Evolutionary conservation across 768 basidiomycete genomes (phyloP).

Genomic region (Leccinum olivaceopallidum): DNA sequence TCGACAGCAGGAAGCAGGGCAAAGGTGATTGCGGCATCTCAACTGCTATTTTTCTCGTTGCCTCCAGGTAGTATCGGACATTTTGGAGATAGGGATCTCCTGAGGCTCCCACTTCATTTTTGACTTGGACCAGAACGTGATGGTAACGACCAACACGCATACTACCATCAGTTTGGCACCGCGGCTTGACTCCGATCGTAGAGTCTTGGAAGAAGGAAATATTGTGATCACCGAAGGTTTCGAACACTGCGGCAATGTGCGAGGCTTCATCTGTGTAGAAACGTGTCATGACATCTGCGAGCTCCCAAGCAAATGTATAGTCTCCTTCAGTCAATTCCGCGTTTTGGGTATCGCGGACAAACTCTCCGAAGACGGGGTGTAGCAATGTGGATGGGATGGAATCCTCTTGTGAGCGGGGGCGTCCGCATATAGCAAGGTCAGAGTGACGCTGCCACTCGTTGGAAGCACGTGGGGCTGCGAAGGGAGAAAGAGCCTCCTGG

Average conservation of each 20-base stretch:
- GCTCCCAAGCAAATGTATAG: background rate
- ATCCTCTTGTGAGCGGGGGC: background rate
- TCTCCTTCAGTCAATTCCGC: background rate
- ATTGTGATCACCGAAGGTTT: too few relatives aligned
- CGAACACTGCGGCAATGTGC: too few relatives aligned
- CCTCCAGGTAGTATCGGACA: conserved; percentile 23
- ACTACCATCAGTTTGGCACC: too few relatives aligned
- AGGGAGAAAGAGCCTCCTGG: background rate
- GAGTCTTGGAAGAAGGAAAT: too few relatives aligned
- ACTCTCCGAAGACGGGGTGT: background rate
- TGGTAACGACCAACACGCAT: too few relatives aligned
- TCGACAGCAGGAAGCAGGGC: too few relatives aligned
- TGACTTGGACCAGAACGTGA: conserved; percentile 17
- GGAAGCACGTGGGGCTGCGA: too few relatives aligned
- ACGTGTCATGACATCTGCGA: background rate
- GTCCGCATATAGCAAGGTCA: background rate
- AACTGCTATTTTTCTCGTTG: conserved; percentile 10
- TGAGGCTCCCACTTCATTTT: conserved; percentile 22
- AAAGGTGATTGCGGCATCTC: background rate
- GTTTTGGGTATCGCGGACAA: background rate
- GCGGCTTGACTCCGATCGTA: too few relatives aligned
- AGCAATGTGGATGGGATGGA: background rate
- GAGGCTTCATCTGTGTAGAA: background rate
- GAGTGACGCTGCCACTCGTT: background rate
- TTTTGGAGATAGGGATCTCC: conserved; percentile 30